A percentile compares a stretch with the other conserved stretches of the same genome.
Evolutionary conservation across 345 rosid genomes (phyloP).

Genomic region (Citrus inodora): DNA sequence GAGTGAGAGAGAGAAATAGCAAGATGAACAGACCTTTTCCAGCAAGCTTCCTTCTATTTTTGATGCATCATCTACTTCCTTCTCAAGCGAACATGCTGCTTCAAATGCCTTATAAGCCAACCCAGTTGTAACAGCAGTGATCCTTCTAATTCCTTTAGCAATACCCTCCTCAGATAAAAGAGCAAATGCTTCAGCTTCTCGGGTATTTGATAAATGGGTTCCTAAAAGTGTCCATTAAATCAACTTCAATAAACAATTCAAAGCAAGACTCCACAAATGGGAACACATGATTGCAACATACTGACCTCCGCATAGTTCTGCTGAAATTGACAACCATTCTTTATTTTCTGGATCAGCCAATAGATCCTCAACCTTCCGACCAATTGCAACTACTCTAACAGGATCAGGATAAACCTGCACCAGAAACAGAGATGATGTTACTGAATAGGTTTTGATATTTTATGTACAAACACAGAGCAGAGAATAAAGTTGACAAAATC

Average conservation of each 20-base stretch:
- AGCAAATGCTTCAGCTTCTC: constrained; percentile 93
- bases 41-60: constrained; percentile 59
- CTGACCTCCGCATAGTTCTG: constrained; percentile 95
- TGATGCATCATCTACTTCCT: constrained; percentile 67
- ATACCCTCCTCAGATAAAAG: constrained; percentile 95
- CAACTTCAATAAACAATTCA: constrained; percentile 20
- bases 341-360: constrained; percentile 78
- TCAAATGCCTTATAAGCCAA: constrained; percentile 72
- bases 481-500: constrained; percentile 15
- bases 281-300: constrained; percentile 10
- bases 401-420: constrained; percentile 90
- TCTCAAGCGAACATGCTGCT: constrained; percentile 54
- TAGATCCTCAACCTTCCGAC: constrained; percentile 73
- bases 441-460: not conserved
- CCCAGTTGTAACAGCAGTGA: constrained; percentile 89
- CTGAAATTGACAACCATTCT: constrained; percentile 66
- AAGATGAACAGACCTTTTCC: constrained; percentile 59
- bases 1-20: not conserved
- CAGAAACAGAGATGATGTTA: constrained; percentile 11
- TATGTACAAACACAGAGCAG: not conserved
- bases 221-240: constrained; percentile 40
- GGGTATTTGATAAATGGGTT: constrained; percentile 85
- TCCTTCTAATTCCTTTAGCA: constrained; percentile 84
- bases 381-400: constrained; percentile 91
- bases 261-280: constrained; percentile 6